These are phyloP conservation scores for Eudorina sp. DNA, from an alignment of 139 green algal genomes.

Conservation along the genomic window DNA sequence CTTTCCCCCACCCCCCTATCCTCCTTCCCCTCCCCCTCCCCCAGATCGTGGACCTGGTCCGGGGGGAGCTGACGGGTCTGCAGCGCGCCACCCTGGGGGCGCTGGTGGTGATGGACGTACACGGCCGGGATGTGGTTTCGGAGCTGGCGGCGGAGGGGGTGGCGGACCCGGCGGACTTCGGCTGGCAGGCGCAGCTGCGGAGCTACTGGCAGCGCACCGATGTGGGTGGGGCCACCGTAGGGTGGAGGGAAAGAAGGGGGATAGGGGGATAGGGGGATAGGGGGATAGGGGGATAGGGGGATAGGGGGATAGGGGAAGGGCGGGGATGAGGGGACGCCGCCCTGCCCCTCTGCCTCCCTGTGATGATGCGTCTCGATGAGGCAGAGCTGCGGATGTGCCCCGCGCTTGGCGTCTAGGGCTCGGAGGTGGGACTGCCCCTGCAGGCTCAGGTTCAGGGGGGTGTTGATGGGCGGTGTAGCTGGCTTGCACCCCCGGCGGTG, in stretches of 20 bases:
- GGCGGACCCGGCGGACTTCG: conserved; percentile 69
- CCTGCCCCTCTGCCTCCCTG: no score
- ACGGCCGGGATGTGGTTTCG: conserved; percentile 80
- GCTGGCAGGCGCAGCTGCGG: conserved; percentile 82
- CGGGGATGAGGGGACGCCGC: neutral
- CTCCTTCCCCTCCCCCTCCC: neutral
- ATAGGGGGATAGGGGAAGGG: neutral
- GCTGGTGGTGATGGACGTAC: conserved; percentile 87
- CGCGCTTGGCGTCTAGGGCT: no score
- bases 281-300: neutral
- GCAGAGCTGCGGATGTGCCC: neutral
- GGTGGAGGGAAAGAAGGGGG: neutral
- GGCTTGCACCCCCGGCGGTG: no score
- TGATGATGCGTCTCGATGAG: no score
- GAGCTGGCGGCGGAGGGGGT: conserved; percentile 56
- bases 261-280: neutral
- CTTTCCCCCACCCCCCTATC: neutral
- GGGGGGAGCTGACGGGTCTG: conserved; percentile 66
- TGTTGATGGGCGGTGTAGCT: no score
- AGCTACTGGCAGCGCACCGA: conserved; percentile 81
- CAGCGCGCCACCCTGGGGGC: conserved; percentile 79
- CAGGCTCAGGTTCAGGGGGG: no score
- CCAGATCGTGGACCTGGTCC: conserved; percentile 59
- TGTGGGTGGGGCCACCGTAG: conserved; percentile 51
- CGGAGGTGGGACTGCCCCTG: no score